Base-by-base conservation (phyloP, 176 grass and related monocot genomes). In the Tillandsia fasciculata region DNA sequence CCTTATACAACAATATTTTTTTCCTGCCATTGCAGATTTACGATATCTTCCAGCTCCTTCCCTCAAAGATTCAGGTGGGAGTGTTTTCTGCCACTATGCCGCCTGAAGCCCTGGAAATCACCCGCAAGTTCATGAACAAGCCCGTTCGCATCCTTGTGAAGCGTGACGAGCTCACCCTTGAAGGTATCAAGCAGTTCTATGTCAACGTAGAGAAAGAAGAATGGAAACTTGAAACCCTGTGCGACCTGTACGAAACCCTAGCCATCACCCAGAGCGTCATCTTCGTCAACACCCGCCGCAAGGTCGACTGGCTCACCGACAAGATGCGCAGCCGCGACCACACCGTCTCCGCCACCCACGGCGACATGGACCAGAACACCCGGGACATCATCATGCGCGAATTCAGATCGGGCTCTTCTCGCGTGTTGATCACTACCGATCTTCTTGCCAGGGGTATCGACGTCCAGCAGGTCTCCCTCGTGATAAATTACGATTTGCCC, bases 351-450 rank as follows among this genome's bases (percentile, higher is more conserved):
- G 91, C 91, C n/a, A 95, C 91, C 2, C 91, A 95, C 0, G 91
- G 91, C 58, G 91, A 95, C 70, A 95, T 95, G 91, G 91, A 90
- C 80, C 91, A 95, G 81, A 95, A 95, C 73, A 95, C 87, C 50
- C 80, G 91, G 79, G 91, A 95, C 73, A 95, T 95, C 80, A 90
- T 95, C 75, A 95, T 95, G 90, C 80, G 90, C 11, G 90, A 95
- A 74, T 95, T 95, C 70, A 59, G 90, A 54, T 95, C 90, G 69
- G 90, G 90, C 50, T 95, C 90, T 14, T 90, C 86, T 0, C 83
- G 90, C 78, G 90, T 95, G 64, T 71, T 95, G 66, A 95, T 95
- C 70, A 95, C 90, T 76, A 95, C 90, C 0, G 90, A 95, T 70
- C 81, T 95, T 29, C 83, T 95, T 68, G 91, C 91, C 48, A 83